phyloP scores from a whole-genome alignment of 805 yeast genomes.

The Barnettozyma populi region DNA sequence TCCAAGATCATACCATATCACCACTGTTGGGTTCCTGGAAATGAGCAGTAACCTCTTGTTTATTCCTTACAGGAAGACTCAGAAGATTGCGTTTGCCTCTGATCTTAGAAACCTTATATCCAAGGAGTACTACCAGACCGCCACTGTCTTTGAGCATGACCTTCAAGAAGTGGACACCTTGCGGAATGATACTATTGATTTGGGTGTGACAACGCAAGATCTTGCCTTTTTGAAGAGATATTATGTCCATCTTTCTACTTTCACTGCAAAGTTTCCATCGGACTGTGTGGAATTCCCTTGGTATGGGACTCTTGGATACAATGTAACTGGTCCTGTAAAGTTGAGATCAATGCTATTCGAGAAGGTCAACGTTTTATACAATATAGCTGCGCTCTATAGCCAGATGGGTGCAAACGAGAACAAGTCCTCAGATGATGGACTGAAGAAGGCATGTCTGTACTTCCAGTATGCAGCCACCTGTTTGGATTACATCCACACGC shows the following conservation, averaged over 20 bases:
- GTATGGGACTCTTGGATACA: slow-evolving; percentile 62
- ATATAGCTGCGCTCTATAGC: slow-evolving; percentile 61
- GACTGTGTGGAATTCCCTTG: slow-evolving; percentile 61
- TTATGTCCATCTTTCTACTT: slow-evolving; percentile 36
- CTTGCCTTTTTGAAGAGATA: slow-evolving; percentile 39
- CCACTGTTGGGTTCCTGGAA: not conserved
- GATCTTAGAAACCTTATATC: slow-evolving; percentile 40
- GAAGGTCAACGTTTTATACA: slow-evolving; percentile 55
- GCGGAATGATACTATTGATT: slow-evolving; percentile 36
- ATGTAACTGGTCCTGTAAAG: slow-evolving; percentile 42
- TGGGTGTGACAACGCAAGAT: slow-evolving; percentile 33
- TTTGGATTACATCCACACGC: slow-evolving; percentile 67
- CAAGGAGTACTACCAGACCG: slow-evolving; percentile 40
- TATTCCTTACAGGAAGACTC: slow-evolving; percentile 47
- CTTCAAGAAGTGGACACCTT: slow-evolving; percentile 37
- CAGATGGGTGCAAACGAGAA: slow-evolving; percentile 46
- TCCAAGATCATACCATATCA: not conserved
- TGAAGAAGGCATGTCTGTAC: slow-evolving; percentile 55
- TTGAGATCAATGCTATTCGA: slow-evolving; percentile 53
- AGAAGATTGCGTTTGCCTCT: slow-evolving; percentile 34
- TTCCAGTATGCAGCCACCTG: slow-evolving; percentile 74
- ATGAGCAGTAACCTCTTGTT: slow-evolving; percentile 37
- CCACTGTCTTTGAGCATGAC: slow-evolving; percentile 37
- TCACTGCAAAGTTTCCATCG: slow-evolving; percentile 56
- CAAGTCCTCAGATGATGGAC: slow-evolving; percentile 41